phyloP scores from a whole-genome alignment of 805 yeast genomes.

The Soucietia sequanensis region DNA sequence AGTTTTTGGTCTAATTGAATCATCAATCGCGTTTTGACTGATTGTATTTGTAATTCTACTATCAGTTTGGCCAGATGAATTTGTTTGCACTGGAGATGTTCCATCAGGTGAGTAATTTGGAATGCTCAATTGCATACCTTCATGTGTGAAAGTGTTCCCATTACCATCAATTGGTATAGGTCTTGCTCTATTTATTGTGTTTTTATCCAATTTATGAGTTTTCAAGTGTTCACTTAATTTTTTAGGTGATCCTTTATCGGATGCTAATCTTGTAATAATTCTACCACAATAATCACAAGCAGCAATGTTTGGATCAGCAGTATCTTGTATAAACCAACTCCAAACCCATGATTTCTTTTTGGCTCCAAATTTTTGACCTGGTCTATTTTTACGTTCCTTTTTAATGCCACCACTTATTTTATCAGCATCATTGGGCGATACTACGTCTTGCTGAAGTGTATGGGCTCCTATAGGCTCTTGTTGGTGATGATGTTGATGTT shows the following conservation, averaged over 20 bases:
- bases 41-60: not conserved
- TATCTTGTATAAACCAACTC: conserved; percentile 59
- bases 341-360: conserved; percentile 64
- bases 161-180: conserved; percentile 37
- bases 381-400: conserved; percentile 41
- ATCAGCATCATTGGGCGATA: no score
- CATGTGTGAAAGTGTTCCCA: conserved; percentile 32
- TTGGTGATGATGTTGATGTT: conserved; percentile 6
- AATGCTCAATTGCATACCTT: conserved; percentile 25
- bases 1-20: not conserved
- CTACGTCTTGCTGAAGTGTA: no score
- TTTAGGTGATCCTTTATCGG: conserved; percentile 61
- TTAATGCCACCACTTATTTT: conserved; percentile 9
- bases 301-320: conserved; percentile 46
- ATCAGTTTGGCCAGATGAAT: not conserved
- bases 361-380: conserved; percentile 59
- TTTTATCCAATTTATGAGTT: conserved; percentile 48
- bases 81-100: not conserved
- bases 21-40: not conserved
- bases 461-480: conserved; percentile 2
- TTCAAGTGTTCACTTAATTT: conserved; percentile 55
- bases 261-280: conserved; percentile 44
- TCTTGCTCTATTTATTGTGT: conserved; percentile 40
- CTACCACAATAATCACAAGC: conserved; percentile 56
- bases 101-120: conserved; percentile 2